Conservation (phyloP, 1,139 yeast genomes). For the Barnettozyma hawaiiensis region DNA sequence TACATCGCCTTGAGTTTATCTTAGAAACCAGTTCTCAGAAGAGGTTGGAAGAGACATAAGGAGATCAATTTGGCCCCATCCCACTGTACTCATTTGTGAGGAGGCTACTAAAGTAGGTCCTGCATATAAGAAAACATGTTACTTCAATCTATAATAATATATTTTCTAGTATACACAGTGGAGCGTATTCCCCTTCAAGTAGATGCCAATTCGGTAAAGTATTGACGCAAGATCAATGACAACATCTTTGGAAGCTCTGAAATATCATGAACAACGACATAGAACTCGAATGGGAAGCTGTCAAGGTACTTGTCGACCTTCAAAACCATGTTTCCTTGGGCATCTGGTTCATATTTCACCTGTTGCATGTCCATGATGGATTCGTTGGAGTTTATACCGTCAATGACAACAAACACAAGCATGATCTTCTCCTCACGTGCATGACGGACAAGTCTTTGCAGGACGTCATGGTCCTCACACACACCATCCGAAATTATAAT, state of each 20-base stretch:
- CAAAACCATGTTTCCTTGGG: conserved; percentile 64
- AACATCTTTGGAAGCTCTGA: conserved; percentile 89
- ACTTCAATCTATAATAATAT: background rate
- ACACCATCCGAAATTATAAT: conserved; percentile 94
- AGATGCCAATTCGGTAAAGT: conserved; percentile 66
- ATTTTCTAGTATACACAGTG: conserved; percentile 6
- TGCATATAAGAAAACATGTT: too few species aligned
- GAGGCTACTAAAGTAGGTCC: too few species aligned
- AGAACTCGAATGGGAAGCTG: conserved; percentile 93
- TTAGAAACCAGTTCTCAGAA: background rate
- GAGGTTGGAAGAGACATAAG: background rate
- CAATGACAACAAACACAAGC: conserved; percentile 92
- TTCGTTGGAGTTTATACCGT: conserved; percentile 78
- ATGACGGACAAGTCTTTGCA: conserved; percentile 76
- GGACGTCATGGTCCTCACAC: conserved; percentile 86
- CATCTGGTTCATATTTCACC: conserved; percentile 70
- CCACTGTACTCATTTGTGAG: background rate
- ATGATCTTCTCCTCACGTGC: conserved; percentile 91
- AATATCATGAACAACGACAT: conserved; percentile 87
- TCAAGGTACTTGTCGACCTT: conserved; percentile 84
- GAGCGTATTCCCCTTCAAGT: conserved; percentile 5
- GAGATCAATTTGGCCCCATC: background rate
- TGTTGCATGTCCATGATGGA: conserved; percentile 94
- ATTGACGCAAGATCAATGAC: conserved; percentile 84
- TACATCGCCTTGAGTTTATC: background rate